Evolutionary conservation across 176 grass and related monocot species (phyloP).

Genomic region (Aegilops bicornis): DNA sequence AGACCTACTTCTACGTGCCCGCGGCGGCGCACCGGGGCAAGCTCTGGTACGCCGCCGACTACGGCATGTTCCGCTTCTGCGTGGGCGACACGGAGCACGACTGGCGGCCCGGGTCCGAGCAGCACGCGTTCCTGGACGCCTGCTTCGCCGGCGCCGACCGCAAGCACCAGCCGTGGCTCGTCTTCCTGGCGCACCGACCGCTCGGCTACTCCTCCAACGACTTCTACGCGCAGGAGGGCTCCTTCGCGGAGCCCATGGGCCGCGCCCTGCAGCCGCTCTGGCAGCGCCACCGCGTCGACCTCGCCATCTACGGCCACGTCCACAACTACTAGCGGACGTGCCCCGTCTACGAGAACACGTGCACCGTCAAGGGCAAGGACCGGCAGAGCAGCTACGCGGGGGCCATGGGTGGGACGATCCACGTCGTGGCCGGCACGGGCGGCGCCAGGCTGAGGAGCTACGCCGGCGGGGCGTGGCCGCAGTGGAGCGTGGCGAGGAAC

Average conservation of each 20-base stretch:
- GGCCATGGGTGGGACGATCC: constrained; percentile 47
- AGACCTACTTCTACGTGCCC: constrained; percentile 83
- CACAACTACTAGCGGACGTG: constrained; percentile 90
- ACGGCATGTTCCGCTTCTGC: constrained; percentile 85
- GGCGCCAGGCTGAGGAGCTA: constrained; percentile 48
- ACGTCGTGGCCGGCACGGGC: constrained; percentile 58
- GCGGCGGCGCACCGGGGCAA: constrained; percentile 66
- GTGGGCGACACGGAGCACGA: constrained; percentile 85
- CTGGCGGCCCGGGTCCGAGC: constrained; percentile 58
- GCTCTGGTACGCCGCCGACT: constrained; percentile 70
- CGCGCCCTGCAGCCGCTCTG: constrained; percentile 58
- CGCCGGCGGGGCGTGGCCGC: constrained; percentile 27
- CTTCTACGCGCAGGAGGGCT: constrained; percentile 54
- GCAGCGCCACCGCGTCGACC: constrained; percentile 83
- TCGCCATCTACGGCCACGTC: constrained; percentile 81
- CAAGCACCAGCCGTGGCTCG: constrained; percentile 84
- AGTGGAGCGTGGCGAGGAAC: constrained; percentile 67
- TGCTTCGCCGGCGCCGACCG: constrained; percentile 68
- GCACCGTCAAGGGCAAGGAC: constrained; percentile 38
- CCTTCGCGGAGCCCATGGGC: constrained; percentile 75
- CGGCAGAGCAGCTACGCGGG: constrained; percentile 45
- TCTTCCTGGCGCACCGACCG: constrained; percentile 73
- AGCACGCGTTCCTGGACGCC: constrained; percentile 68
- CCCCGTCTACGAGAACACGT: constrained; percentile 68
- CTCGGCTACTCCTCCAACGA: constrained; percentile 75